Conservation (phyloP, 2,329 filamentous ascomycete genomes). For the Colletotrichum brevisporum region DNA sequence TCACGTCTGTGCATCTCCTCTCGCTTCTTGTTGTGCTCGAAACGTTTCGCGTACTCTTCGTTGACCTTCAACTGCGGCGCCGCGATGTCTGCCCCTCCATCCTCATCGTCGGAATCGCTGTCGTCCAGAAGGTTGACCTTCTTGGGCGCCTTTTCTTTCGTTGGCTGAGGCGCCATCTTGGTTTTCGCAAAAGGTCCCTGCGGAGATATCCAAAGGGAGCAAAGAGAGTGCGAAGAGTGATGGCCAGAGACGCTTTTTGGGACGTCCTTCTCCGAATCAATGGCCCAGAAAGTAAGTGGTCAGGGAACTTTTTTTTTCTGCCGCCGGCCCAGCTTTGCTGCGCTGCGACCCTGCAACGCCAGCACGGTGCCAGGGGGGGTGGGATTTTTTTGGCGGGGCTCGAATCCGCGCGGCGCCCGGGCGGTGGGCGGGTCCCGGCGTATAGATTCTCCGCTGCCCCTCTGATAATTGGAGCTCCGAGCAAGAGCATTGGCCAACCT, state of each 20-base stretch:
- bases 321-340: slow-evolving; percentile 24
- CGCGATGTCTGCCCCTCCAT: slow-evolving; percentile 53
- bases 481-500: slow-evolving; percentile 39
- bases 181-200: not conserved
- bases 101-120: slow-evolving; percentile 64
- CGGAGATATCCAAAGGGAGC: not conserved
- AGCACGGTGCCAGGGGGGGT: not conserved
- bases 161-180: slow-evolving; percentile 28
- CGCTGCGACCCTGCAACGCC: slow-evolving; percentile 21
- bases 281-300: slow-evolving; percentile 23
- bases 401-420: not conserved
- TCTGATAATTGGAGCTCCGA: slow-evolving; percentile 23
- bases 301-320: slow-evolving; percentile 42
- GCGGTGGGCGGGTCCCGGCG: slow-evolving; percentile 22
- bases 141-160: slow-evolving; percentile 45
- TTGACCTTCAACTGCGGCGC: slow-evolving; percentile 81
- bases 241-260: slow-evolving; percentile 11
- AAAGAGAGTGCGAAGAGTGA: slow-evolving; percentile 6
- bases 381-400: slow-evolving; percentile 44
- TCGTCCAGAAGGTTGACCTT: slow-evolving; percentile 71
- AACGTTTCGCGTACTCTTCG: slow-evolving; percentile 87
- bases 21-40: slow-evolving; percentile 97
- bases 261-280: slow-evolving; percentile 14
- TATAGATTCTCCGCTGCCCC: slow-evolving; percentile 33
- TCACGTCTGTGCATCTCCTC: slow-evolving; percentile 83